Evolutionary conservation across 805 yeast genomes (phyloP), one percentile per base, ranked within the genome.

Genomic region (Myxozyma mucilagina): DNA sequence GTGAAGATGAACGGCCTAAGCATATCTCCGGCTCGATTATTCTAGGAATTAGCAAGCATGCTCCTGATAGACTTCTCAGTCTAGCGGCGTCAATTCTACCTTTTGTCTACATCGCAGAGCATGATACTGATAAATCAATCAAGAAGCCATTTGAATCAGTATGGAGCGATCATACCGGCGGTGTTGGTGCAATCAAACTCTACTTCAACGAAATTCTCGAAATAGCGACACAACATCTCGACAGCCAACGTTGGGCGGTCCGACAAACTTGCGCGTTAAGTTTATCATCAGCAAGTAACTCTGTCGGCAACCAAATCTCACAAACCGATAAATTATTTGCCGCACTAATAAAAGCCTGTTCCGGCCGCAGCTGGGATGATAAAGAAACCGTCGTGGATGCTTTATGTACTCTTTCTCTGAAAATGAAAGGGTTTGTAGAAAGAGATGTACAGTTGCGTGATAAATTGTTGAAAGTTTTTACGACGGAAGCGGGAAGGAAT

Each of bases 321-420:
- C 43, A 53, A 24, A 45, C 71, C n/a, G 70, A 70, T 1, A 71
- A 67, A 16, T 71, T 90, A 16, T 82, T 88, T 60, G 73, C 76
- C 0, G 75, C 84, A 6, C 75, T 90, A 49, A 71, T 88, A 16
- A 80, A 79, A 34, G 84, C 96, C 0, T 79, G 85, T 57, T 78
- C 80, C 57, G 97, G 97, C 0, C 83, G 96, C 61, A 82, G 93
- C 9, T 93, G 97, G 94, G 79, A 80, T 14, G 98, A 97, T 5
- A 93, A 93, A 69, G 97, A 91, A 67, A 73, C 79, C 34, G 80
- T 94, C 0, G 76, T 90, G 18, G 84, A 83, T 41, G 89, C 97
- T 0, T 75, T 92, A 56, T 87, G 89, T 0, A 74, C 83, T 1
- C 77, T 88, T 36, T 70, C 86, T 0, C 69, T 76, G 16, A 83